Conservation (phyloP, 176 grass and related monocot species). For the Oryza rufipogon region DNA sequence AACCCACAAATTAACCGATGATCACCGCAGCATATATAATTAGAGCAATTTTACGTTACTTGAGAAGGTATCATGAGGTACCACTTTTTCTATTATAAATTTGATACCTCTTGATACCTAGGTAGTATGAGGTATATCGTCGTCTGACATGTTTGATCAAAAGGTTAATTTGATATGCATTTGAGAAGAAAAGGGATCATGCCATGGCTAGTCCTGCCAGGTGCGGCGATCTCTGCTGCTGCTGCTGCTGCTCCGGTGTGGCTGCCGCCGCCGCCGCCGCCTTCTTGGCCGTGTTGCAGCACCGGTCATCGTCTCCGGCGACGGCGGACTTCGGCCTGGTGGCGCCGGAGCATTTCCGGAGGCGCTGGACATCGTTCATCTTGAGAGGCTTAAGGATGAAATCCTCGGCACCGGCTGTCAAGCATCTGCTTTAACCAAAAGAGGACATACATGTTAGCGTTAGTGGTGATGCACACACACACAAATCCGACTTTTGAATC, state of each 20-base stretch:
- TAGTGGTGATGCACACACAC: slow-evolving; percentile 37
- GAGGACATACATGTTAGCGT: slow-evolving; percentile 24
- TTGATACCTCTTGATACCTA: no score
- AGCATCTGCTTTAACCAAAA: slow-evolving; percentile 50
- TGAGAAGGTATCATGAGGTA: no score
- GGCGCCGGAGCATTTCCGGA: slow-evolving; percentile 53
- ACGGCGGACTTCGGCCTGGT: background rate
- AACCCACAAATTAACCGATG: background rate
- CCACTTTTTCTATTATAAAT: no score
- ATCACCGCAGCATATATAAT: background rate
- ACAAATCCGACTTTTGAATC: slow-evolving; percentile 19
- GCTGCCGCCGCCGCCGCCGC: background rate
- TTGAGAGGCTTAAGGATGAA: slow-evolving; percentile 87
- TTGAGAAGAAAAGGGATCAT: background rate
- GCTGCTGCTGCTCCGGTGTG: slow-evolving; percentile 33
- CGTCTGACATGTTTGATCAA: background rate
- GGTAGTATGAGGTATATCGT: no score
- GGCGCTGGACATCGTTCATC: slow-evolving; percentile 66
- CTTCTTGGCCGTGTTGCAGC: slow-evolving; percentile 37
- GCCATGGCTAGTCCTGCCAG: slow-evolving; percentile 63
- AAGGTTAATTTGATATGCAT: background rate
- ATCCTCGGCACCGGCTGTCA: slow-evolving; percentile 76
- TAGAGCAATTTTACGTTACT: no score
- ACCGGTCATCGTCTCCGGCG: background rate
- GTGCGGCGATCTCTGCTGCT: slow-evolving; percentile 25